A percentile compares a stretch with the other conserved stretches of the same genome.
phyloP scores from a whole-genome alignment of 2,329 filamentous ascomycete species.

The Exophiala dermatitidis region DNA sequence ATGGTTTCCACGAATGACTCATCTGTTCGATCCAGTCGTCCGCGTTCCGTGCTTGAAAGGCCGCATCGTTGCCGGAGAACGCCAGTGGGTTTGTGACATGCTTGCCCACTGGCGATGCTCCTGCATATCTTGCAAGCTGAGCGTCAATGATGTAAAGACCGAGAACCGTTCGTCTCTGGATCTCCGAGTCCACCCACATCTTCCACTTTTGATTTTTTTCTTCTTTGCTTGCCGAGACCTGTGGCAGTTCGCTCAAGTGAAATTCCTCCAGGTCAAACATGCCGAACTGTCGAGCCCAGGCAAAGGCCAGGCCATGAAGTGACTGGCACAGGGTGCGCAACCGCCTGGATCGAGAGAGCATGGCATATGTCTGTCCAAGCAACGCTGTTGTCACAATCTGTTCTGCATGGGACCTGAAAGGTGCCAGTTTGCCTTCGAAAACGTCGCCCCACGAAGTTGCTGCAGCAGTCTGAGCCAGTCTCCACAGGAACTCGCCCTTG shows the following conservation, averaged over 20 bases:
- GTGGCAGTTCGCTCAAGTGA: not conserved
- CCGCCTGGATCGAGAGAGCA: not conserved
- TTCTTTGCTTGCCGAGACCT: not conserved
- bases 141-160: slow-evolving; percentile 21
- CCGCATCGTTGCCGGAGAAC: slow-evolving; percentile 35
- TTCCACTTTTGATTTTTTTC: slow-evolving; percentile 1
- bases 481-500: slow-evolving; percentile 4
- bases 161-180: slow-evolving; percentile 14
- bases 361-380: slow-evolving; percentile 3
- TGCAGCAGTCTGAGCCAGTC: slow-evolving; percentile 1
- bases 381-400: not conserved
- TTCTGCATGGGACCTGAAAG: not conserved
- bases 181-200: slow-evolving; percentile 11
- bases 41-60: slow-evolving; percentile 36
- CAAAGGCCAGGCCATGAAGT: slow-evolving; percentile 1
- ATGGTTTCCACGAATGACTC: slow-evolving; percentile 1
- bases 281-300: slow-evolving; percentile 1
- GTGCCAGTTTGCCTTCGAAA: not conserved
- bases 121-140: slow-evolving; percentile 1
- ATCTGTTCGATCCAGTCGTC: slow-evolving; percentile 36
- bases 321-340: not conserved
- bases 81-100: slow-evolving; percentile 38
- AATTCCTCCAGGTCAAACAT: slow-evolving; percentile 3
- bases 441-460: not conserved
- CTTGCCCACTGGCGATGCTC: slow-evolving; percentile 1